Evolutionary conservation across 176 grass and related monocot genomes (phyloP).

Genomic region (Aegilops bicornis): DNA sequence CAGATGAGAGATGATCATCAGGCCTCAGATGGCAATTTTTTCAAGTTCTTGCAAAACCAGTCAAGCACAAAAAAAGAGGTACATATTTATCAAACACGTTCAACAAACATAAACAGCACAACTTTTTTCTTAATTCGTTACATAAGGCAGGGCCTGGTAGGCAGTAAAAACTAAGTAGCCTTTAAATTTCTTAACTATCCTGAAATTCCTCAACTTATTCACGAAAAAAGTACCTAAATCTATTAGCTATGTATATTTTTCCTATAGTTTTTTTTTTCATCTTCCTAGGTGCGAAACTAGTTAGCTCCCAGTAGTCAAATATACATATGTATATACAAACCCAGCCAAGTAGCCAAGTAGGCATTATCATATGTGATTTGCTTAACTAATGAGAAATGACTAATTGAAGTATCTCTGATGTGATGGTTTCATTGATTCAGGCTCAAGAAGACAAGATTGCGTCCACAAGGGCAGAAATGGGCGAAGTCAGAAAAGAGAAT

Average conservation of each 20-base stretch:
- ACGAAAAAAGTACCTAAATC: background rate
- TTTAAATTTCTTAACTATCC: background rate
- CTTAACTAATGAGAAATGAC: background rate
- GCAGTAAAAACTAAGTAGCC: too few relatives aligned
- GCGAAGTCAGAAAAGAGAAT: slow-evolving; percentile 76
- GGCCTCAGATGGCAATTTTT: slow-evolving; percentile 4
- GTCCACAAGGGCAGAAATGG: slow-evolving; percentile 72
- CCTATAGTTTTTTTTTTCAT: too few relatives aligned
- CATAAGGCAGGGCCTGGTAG: background rate
- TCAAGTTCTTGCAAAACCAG: slow-evolving; percentile 19
- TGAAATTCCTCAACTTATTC: background rate
- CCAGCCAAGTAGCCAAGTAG: background rate
- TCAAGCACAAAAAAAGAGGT: slow-evolving; percentile 37
- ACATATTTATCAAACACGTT: background rate
- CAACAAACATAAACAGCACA: background rate
- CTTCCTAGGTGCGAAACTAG: background rate
- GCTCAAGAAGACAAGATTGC: slow-evolving; percentile 50
- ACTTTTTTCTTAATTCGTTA: background rate
- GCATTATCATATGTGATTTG: slow-evolving; percentile 45
- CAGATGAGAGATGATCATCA: slow-evolving; percentile 27
- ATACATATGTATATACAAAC: background rate
- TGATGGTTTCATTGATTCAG: background rate
- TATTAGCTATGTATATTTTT: background rate
- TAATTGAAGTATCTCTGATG: background rate
- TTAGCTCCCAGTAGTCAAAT: background rate